Base-by-base conservation (phyloP, 2,329 filamentous ascomycete species). In the Ascosphaera apis region DNA sequence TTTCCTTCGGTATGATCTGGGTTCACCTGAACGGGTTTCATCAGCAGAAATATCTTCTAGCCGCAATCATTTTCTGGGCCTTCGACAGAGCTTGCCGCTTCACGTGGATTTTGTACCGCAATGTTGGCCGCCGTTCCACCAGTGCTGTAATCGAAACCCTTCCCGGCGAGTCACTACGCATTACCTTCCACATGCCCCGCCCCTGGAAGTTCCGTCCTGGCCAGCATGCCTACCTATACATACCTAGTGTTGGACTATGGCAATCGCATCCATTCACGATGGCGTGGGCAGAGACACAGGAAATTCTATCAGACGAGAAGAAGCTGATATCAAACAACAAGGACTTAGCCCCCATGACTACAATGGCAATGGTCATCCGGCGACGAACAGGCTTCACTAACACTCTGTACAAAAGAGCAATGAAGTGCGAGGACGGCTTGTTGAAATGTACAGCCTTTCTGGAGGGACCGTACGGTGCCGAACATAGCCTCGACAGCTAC, bases 381-480 rank as follows among this genome's bases (percentile, higher is more conserved):
- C 80, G 83, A 18, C 78, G 88, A 40, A 84, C 77, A 0, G 86
- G 86, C 19, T 76, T 92, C 58, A 95, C 88, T 5, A 72, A 81
- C 47, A 72, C 72, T 46, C 69, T 95, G 2, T 91, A 72, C 61
- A 62, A 78, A 46, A 70, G 65, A 40, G 82, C 79, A 4, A 60
- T 64, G 39, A 55, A 58, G 19, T 55, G 62, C 15, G 59, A 62
- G n/a, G 54, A 56, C 16, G 61, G 60, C 21, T 63, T 63, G 11
- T 59, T 84, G 40, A 63, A 64, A 8, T 62, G 84, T 37, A 67
- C 65, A 39, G 83, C 81, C 23, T 72, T 79, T 39, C 71, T 91
- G 41, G 88, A 95, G 57, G 88, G 88, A 0, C 86, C 88, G 1
- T 95, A 95, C 51, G 76, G 72, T 3, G 76, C 75, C 31, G 76